Conservation (phyloP, 148 eudicot species). For the Mesembryanthemum crystallinum region DNA sequence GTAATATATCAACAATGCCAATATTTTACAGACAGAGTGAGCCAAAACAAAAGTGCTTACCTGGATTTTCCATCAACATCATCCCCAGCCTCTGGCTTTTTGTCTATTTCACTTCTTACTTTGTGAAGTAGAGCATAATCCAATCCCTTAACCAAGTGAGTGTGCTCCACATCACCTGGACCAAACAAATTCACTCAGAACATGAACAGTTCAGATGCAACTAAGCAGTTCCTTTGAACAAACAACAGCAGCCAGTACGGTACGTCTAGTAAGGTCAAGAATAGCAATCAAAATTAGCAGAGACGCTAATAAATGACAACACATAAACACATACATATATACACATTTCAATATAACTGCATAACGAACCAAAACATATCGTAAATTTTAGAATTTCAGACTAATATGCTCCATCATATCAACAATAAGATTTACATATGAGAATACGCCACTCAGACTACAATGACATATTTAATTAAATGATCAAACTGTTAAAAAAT, state of each 20-base stretch:
- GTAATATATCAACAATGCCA: not conserved
- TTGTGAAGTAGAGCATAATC: conserved; percentile 93
- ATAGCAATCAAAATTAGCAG: too few relatives aligned
- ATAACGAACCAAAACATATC: too few relatives aligned
- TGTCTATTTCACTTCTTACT: conserved; percentile 95
- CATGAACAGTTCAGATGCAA: not conserved
- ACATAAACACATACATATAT: too few relatives aligned
- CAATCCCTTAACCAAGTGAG: conserved; percentile 97
- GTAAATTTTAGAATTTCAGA: too few relatives aligned
- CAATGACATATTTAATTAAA: not conserved
- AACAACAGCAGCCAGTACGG: not conserved
- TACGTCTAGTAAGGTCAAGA: not conserved
- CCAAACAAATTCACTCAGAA: conserved; percentile 24
- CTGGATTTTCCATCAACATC: conserved; percentile 70
- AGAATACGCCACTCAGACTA: not conserved
- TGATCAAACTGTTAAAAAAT: conserved; percentile 8
- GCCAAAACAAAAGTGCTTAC: conserved; percentile 35
- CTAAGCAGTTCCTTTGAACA: not conserved
- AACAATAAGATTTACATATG: not conserved
- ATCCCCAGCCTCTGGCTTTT: conserved; percentile 73
- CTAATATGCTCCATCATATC: not conserved
- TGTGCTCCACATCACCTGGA: conserved; percentile 98
- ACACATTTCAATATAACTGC: too few relatives aligned
- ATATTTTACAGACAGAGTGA: not conserved
- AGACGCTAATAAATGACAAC: too few relatives aligned